These are phyloP conservation scores for Pneumocystis wakefieldiae DNA, from an alignment of 1,139 yeast genomes.

Conservation along the genomic window DNA sequence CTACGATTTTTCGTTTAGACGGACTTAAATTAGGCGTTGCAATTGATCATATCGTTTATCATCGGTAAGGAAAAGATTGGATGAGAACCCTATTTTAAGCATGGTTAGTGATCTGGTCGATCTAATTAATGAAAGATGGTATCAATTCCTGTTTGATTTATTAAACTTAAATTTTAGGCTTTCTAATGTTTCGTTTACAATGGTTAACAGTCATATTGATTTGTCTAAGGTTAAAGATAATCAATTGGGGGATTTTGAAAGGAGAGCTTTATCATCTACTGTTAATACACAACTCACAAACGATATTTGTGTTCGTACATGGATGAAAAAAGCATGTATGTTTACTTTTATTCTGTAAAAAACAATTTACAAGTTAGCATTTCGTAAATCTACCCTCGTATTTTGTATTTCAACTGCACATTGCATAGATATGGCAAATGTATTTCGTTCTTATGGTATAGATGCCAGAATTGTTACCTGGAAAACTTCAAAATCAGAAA, in stretches of 20 bases:
- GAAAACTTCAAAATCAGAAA: slow-evolving; percentile 37
- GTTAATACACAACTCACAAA: slow-evolving; percentile 44
- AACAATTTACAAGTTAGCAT: slow-evolving; percentile 11
- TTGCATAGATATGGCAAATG: slow-evolving; percentile 39
- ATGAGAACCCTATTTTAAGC: slow-evolving; percentile 1
- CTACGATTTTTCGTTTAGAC: slow-evolving; percentile 61
- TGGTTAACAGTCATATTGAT: slow-evolving; percentile 34
- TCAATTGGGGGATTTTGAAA: slow-evolving; percentile 39
- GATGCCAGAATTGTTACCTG: slow-evolving; percentile 66
- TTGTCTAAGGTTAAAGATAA: slow-evolving; percentile 22
- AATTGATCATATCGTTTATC: slow-evolving; percentile 64
- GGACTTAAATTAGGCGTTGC: slow-evolving; percentile 41
- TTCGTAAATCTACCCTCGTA: slow-evolving; percentile 49
- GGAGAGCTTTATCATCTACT: slow-evolving; percentile 36
- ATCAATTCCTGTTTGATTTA: not conserved
- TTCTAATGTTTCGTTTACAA: slow-evolving; percentile 52
- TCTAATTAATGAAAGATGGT: slow-evolving; percentile 43
- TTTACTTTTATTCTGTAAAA: slow-evolving; percentile 6
- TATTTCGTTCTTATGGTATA: slow-evolving; percentile 45
- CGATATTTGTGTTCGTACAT: slow-evolving; percentile 44
- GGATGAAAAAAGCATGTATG: slow-evolving; percentile 28
- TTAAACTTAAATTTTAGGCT: slow-evolving; percentile 30
- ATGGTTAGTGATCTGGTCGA: slow-evolving; percentile 29
- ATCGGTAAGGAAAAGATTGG: slow-evolving; percentile 29
- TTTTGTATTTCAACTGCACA: slow-evolving; percentile 69